These are phyloP conservation scores for Lactifluus rugatus DNA, from an alignment of 768 basidiomycete species.

Conservation along the genomic window DNA sequence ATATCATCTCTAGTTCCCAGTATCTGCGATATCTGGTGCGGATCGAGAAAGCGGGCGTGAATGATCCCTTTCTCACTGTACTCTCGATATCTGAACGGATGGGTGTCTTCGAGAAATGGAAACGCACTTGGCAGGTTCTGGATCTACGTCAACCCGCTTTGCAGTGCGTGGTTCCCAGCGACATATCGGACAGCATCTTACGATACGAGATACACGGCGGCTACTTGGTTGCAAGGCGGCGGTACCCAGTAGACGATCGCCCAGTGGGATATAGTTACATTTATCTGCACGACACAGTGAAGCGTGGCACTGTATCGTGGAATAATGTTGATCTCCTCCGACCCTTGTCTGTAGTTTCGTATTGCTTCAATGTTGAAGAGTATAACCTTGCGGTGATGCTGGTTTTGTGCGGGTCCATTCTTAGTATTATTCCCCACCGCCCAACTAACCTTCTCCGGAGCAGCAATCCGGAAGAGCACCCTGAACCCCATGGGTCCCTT, in stretches of 20 bases:
- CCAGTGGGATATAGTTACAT: conserved; percentile 12
- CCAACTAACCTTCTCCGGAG: not conserved
- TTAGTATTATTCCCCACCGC: no score
- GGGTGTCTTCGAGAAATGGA: conserved; percentile 8
- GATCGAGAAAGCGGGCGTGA: conserved; percentile 9
- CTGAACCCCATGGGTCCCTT: conserved; percentile 5
- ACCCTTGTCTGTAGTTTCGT: conserved; percentile 1
- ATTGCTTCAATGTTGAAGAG: conserved; percentile 13
- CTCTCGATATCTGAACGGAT: conserved; percentile 11
- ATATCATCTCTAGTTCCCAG: conserved; percentile 7
- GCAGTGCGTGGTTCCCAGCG: conserved; percentile 8
- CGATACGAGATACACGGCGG: conserved; percentile 12
- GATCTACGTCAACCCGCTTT: conserved; percentile 9
- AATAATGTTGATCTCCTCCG: conserved; percentile 8
- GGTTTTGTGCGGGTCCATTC: conserved; percentile 3
- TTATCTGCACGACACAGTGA: conserved; percentile 3
- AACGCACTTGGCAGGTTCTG: conserved; percentile 4
- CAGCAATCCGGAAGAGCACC: conserved; percentile 5
- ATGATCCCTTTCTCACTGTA: conserved; percentile 3
- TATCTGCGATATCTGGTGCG: conserved; percentile 13
- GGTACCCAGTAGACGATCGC: conserved; percentile 10
- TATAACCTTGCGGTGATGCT: conserved; percentile 11
- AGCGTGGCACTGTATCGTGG: conserved; percentile 1
- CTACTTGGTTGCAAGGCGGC: conserved; percentile 9
- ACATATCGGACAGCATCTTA: conserved; percentile 1